These are phyloP conservation scores for Teratosphaeria epicoccoides DNA, from an alignment of 2,329 filamentous ascomycete species.

Conservation along the genomic window DNA sequence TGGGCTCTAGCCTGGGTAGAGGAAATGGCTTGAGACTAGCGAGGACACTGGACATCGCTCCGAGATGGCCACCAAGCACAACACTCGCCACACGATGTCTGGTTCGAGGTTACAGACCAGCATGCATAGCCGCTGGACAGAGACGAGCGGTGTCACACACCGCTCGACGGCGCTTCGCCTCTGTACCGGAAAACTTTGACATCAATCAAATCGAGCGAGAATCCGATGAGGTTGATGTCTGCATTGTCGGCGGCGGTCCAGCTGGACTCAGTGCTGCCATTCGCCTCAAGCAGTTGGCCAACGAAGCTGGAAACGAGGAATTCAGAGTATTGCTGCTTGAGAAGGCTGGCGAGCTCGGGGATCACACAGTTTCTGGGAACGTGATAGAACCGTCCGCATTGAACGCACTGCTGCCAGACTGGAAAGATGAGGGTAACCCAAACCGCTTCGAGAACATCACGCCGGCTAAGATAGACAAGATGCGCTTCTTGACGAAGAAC, in stretches of 20 bases:
- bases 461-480: conserved; percentile 69
- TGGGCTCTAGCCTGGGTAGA: background rate
- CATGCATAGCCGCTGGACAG: conserved; percentile 25
- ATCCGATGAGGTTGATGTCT: conserved; percentile 88
- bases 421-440: conserved; percentile 80
- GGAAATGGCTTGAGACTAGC: background rate
- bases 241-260: conserved; percentile 92
- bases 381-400: conserved; percentile 84
- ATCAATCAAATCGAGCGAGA: conserved; percentile 63
- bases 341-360: conserved; percentile 89
- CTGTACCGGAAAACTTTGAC: conserved; percentile 32
- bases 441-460: conserved; percentile 81
- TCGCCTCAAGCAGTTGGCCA: conserved; percentile 87
- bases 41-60: background rate
- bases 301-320: conserved; percentile 87
- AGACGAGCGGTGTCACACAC: conserved; percentile 23
- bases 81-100: conserved; percentile 14
- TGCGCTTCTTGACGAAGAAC: conserved; percentile 86
- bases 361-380: conserved; percentile 90
- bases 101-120: conserved; percentile 21
- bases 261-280: conserved; percentile 89
- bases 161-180: conserved; percentile 23
- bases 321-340: conserved; percentile 88
- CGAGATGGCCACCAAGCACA: conserved; percentile 5
- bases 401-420: conserved; percentile 85